Conservation (phyloP, 306 rosid species). For the Morella rubra region DNA sequence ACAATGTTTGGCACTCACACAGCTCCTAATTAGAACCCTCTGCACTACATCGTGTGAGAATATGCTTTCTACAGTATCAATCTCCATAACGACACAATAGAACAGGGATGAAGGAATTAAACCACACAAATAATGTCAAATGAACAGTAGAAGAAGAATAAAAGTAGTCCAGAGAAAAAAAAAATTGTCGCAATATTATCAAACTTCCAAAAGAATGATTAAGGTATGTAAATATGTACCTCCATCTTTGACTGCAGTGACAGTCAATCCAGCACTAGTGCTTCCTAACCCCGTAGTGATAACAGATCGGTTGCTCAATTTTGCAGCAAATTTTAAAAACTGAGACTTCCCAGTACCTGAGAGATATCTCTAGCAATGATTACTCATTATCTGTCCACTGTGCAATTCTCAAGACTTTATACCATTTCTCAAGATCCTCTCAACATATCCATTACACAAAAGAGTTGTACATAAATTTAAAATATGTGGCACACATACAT, state of each 20-base stretch:
- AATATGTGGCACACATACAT: too few species aligned
- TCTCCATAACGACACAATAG: background rate
- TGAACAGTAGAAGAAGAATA: background rate
- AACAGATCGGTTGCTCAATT: slow-evolving; percentile 90
- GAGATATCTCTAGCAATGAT: slow-evolving; percentile 8
- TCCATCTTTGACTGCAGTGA: slow-evolving; percentile 96
- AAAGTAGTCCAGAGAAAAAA: slow-evolving; percentile 11
- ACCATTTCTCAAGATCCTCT: slow-evolving; percentile 4
- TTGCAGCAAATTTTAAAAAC: slow-evolving; percentile 89
- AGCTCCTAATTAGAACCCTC: background rate
- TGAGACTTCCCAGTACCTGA: slow-evolving; percentile 96
- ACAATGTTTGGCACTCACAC: background rate
- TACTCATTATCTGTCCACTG: background rate
- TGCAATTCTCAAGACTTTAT: background rate
- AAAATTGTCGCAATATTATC: slow-evolving; percentile 1
- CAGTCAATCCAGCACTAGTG: slow-evolving; percentile 96
- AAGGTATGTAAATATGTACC: slow-evolving; percentile 36
- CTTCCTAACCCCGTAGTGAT: slow-evolving; percentile 97
- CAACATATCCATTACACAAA: background rate
- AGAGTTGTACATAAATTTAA: too few species aligned
- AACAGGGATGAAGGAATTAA: slow-evolving; percentile 21
- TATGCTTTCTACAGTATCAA: background rate
- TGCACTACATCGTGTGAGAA: background rate
- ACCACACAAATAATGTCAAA: slow-evolving; percentile 8
- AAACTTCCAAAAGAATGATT: background rate